Evolutionary conservation across 2,329 filamentous ascomycete species (phyloP), one percentile per base, ranked within the genome.

Genomic region (Erysiphe pulchra): DNA sequence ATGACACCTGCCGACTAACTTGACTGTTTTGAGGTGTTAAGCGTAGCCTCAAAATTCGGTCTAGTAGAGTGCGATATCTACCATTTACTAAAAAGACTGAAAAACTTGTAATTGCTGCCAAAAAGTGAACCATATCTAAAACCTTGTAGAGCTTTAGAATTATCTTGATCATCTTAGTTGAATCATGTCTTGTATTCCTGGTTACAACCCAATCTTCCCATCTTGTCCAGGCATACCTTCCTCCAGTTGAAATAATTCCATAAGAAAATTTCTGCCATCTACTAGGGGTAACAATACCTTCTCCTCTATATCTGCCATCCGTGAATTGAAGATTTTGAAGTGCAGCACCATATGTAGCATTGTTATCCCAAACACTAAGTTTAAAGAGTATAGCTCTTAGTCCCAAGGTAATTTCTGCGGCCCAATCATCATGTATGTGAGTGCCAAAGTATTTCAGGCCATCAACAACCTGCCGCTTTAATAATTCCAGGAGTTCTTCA

Each of bases 311-410:
- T 50, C 87, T 71, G 43, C 85, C 86, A 59, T 95, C 87, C 11
- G 82, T 80, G 57, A 87, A 95, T 57, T 77, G 77, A 28, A 98
- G 69, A 50, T 92, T 92, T 61, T 98, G 90, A 44, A 98, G 66
- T 33, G 83, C 77, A 11, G 90, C 90, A 49, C 90, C 90, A 61
- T 98, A 95, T 5, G 82, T 92, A 36, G 90, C 83, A 60, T 93
- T 78, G 60, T 94, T 83, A 60, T 95, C 86, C 90, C 90, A 98
- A 48, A 98, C 77, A 14, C 81, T 84, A 50, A 98, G 71, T 62
- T 98, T 98, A 68, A 94, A 98, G 8, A 98, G 66, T 2, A 85
- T 66, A 1, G 79, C 74, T 42, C 87, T 71, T 47, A 98, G 67
- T 0, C 67, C 71, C 28, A 94, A 68, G 50, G 80, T 68, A 46